Percentiles rank a stretch among this genome's conserved stretches.
Conservation (phyloP, 2,329 filamentous ascomycete genomes). For the Verticillium zaregamsianum region DNA sequence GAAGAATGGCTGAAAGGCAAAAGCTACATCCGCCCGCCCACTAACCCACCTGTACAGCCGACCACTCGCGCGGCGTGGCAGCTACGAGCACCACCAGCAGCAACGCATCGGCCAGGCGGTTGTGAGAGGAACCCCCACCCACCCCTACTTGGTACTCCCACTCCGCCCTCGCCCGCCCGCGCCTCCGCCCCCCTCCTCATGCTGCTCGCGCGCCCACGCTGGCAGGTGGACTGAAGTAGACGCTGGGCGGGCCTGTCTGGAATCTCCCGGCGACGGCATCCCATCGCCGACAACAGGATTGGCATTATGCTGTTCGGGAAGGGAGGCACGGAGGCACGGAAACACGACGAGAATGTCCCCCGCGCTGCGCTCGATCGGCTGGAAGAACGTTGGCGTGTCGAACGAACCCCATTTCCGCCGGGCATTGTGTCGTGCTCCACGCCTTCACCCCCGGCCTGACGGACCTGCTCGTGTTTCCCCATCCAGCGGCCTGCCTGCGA, state of each 20-base stretch:
- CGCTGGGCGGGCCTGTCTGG: background rate
- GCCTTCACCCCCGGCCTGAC: background rate
- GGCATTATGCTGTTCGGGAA: background rate
- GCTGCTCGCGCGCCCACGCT: background rate
- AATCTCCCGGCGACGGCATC: background rate
- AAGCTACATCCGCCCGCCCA: background rate
- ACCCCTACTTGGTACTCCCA: background rate
- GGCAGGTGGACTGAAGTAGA: background rate
- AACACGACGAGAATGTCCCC: background rate
- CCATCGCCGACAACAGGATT: background rate
- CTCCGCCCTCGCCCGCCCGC: background rate
- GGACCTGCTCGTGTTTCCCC: background rate
- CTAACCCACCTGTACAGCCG: background rate
- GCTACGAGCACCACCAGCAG: background rate
- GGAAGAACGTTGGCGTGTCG: background rate
- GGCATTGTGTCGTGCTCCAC: background rate
- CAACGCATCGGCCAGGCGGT: background rate
- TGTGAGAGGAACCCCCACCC: background rate
- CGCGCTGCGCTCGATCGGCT: background rate
- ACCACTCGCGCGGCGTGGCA: no score
- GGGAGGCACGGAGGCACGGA: background rate
- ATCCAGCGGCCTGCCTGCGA: background rate
- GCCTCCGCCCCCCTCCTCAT: background rate
- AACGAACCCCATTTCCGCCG: background rate
- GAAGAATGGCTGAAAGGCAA: background rate